Evolutionary conservation across 768 basidiomycete genomes (phyloP), one percentile per base, ranked within the genome.

Genomic region (Psilocybe cubensis): DNA sequence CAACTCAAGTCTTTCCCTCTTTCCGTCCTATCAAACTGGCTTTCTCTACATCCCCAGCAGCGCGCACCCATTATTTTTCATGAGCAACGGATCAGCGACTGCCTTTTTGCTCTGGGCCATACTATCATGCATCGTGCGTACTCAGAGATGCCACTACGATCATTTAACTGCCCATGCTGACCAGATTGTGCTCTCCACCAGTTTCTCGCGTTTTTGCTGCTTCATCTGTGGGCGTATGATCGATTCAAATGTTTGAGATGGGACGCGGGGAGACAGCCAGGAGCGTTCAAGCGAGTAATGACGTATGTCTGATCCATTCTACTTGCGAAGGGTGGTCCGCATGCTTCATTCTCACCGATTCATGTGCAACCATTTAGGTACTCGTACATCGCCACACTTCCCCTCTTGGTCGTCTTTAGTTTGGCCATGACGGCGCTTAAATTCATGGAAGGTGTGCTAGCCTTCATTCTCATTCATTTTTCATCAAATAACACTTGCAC

Each of bases 231-330:
- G 88, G 77, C 75, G 60, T 93, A 92, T 65, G 91, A 93, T 73
- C 79, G 73, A 57, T 89, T 92, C 71, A 79, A 85, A 59, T 92
- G 91, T 71, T 71, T 92, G 44, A 81, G 76, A 70, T 92, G 90
- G 89, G 79, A 84, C 67, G 79, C 85, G 12, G 89, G 89, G 29
- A 80, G 89, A 51, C 89, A 90, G 68, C 89, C 88, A 55, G 92
- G 92, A 54, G 85, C 91, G 11, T 94, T 94, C 82, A 92, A 89
- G 74, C 81, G 92, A 49, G 80, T 94, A 67, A 94, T 94, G 92
- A 93, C 89, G 89, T 92, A 67, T 67, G 85, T 78, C 35, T 41
- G 29, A 49, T 18, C 35, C 29, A 45, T 23, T 56, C 43, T 41
- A 33, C 28, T 50, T 27, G 20, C 44, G 35, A 54, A 57, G 18